A percentile compares a stretch with the other conserved stretches of the same genome.
Evolutionary conservation across 2,329 filamentous ascomycete species (phyloP).

Genomic region (Ceratocystiopsis minuta): DNA sequence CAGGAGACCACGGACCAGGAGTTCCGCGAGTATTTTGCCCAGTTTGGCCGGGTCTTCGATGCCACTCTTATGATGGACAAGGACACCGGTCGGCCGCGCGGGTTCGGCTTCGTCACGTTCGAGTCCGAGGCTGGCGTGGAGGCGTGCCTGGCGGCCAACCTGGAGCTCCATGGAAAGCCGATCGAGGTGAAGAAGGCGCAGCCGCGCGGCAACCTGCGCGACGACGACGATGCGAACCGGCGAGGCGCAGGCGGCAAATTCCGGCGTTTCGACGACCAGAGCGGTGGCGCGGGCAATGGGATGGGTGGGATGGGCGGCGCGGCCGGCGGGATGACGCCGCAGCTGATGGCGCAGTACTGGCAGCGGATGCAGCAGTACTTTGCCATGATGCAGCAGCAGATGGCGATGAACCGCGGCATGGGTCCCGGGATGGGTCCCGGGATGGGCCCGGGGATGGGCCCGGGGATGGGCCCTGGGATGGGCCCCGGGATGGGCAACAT

Average conservation of each 20-base stretch:
- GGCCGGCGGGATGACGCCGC: slow-evolving; percentile 62
- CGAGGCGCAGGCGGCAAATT: slow-evolving; percentile 35
- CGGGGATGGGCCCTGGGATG: slow-evolving; percentile 43
- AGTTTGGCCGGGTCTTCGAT: slow-evolving; percentile 91
- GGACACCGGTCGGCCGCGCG: slow-evolving; percentile 88
- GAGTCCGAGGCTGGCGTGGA: slow-evolving; percentile 93
- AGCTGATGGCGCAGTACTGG: slow-evolving; percentile 97
- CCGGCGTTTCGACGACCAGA: slow-evolving; percentile 19
- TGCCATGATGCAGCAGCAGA: slow-evolving; percentile 82
- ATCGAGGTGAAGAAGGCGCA: slow-evolving; percentile 99
- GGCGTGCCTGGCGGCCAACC: slow-evolving; percentile 62
- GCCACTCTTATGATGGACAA: slow-evolving; percentile 99
- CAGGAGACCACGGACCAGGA: slow-evolving; percentile 94
- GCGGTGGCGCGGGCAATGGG: slow-evolving; percentile 19
- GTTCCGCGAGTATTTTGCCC: slow-evolving; percentile 91
- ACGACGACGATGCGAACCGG: slow-evolving; percentile 61
- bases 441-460: slow-evolving; percentile 62
- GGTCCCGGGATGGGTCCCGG: slow-evolving; percentile 38
- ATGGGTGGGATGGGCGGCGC: slow-evolving; percentile 18
- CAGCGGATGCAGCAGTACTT: slow-evolving; percentile 98
- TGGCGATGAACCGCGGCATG: slow-evolving; percentile 65
- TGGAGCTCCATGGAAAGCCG: slow-evolving; percentile 87
- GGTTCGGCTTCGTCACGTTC: slow-evolving; percentile 96
- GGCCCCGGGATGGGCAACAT: slow-evolving; percentile 25
- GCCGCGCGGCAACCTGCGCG: slow-evolving; percentile 80